phyloP scores from a whole-genome alignment of 768 basidiomycete genomes.

The Leccinum aurantiacum region DNA sequence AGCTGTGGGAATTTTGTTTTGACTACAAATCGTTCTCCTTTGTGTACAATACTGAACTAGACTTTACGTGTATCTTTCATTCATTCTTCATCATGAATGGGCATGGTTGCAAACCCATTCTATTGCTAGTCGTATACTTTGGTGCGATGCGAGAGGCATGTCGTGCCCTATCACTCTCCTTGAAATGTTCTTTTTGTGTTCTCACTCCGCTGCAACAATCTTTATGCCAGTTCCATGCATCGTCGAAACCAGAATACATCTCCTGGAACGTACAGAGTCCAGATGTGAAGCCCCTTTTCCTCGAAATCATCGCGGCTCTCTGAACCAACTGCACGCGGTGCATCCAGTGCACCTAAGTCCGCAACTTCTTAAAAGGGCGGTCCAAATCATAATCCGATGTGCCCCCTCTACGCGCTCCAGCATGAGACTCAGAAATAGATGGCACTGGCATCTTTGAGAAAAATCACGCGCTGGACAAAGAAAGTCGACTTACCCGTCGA shows the following conservation, averaged over 20 bases:
- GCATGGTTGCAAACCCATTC: background rate
- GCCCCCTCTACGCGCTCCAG: too few relatives aligned
- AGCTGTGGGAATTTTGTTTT: background rate
- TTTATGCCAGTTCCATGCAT: too few relatives aligned
- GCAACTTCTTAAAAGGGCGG: too few relatives aligned
- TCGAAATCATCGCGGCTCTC: too few relatives aligned
- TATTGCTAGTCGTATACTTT: background rate
- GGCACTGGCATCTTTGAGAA: too few relatives aligned
- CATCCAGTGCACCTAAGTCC: too few relatives aligned
- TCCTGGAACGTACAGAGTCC: too few relatives aligned
- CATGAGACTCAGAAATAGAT: too few relatives aligned
- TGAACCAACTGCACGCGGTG: too few relatives aligned
- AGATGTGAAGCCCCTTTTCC: too few relatives aligned
- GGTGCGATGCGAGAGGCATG: background rate
- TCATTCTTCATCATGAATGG: background rate
- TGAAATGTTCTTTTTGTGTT: background rate
- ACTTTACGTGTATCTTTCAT: background rate
- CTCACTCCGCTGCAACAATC: constrained; percentile 1
- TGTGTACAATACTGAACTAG: background rate
- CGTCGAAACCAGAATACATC: too few relatives aligned
- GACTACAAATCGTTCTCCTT: background rate
- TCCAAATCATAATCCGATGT: too few relatives aligned
- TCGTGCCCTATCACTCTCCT: background rate
- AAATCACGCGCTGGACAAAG: background rate
- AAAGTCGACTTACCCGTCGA: background rate